Conservation (phyloP, 164 flowering plant genomes). For the Nymphaea thermarum region DNA sequence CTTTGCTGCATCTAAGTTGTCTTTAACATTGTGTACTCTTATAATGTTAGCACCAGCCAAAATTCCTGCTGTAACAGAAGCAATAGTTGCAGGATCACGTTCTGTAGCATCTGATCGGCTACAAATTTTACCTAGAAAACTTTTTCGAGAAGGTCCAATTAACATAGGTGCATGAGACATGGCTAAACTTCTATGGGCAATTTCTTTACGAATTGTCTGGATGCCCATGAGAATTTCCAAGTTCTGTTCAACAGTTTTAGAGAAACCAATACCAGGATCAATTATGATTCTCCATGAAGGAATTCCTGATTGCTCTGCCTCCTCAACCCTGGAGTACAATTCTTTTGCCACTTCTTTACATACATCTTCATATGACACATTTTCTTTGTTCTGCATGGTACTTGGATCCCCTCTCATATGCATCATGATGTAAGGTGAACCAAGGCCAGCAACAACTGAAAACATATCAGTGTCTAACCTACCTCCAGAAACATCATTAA, state of each 20-base stretch:
- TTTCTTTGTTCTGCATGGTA: slow-evolving; percentile 68
- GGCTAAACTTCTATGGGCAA: slow-evolving; percentile 54
- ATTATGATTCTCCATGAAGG: slow-evolving; percentile 88
- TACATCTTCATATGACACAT: slow-evolving; percentile 54
- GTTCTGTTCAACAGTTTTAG: slow-evolving; percentile 72
- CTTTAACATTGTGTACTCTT: slow-evolving; percentile 82
- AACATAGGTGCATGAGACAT: slow-evolving; percentile 62
- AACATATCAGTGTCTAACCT: slow-evolving; percentile 56
- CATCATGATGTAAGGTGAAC: slow-evolving; percentile 74
- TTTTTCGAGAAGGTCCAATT: slow-evolving; percentile 88
- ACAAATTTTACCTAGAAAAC: slow-evolving; percentile 76
- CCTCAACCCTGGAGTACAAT: slow-evolving; percentile 29
- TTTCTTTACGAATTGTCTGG: slow-evolving; percentile 36
- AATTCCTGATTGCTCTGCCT: slow-evolving; percentile 67
- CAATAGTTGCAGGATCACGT: slow-evolving; percentile 76
- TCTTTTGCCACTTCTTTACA: slow-evolving; percentile 62
- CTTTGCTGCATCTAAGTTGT: slow-evolving; percentile 62
- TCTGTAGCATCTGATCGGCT: slow-evolving; percentile 36
- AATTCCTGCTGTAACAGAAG: slow-evolving; percentile 53
- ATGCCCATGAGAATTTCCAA: slow-evolving; percentile 57
- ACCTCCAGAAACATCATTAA: slow-evolving; percentile 91
- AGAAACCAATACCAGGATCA: slow-evolving; percentile 93
- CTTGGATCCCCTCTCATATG: slow-evolving; percentile 89
- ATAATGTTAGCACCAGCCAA: slow-evolving; percentile 83
- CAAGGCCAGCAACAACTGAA: slow-evolving; percentile 40